Percentiles rank a stretch among this genome's conserved stretches.
Conservation (phyloP, 176 grass and related monocot species). For the Avena atlantica region DNA sequence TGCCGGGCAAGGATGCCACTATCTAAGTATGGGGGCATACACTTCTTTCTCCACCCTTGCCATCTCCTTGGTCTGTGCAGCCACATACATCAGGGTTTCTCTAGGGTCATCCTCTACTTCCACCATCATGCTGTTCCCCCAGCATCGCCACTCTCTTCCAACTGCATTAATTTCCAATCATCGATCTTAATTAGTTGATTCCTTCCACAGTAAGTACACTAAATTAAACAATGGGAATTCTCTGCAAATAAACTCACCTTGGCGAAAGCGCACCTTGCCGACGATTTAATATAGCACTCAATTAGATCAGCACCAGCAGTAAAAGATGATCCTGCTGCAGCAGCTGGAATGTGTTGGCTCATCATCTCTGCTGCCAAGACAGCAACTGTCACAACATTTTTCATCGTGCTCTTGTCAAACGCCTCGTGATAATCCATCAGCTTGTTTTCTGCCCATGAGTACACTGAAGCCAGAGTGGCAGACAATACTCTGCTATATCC, state of each 20-base stretch:
- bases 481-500: not conserved
- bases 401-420: slow-evolving; percentile 42
- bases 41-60: slow-evolving; percentile 57
- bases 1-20: slow-evolving; percentile 57
- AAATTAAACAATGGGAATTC: not conserved
- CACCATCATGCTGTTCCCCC: slow-evolving; percentile 64
- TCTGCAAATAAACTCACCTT: slow-evolving; percentile 43
- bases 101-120: slow-evolving; percentile 81
- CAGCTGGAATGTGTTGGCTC: slow-evolving; percentile 16
- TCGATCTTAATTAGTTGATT: not conserved
- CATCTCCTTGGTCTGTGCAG: slow-evolving; percentile 56
- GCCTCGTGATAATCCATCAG: slow-evolving; percentile 67
- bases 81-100: slow-evolving; percentile 55
- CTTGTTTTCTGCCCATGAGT: slow-evolving; percentile 64
- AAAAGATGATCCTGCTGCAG: not conserved
- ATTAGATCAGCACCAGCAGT: slow-evolving; percentile 16
- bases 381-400: slow-evolving; percentile 54
- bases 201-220: not conserved
- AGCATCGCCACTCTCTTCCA: not conserved
- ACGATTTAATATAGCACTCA: slow-evolving; percentile 62
- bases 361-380: slow-evolving; percentile 26
- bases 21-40: slow-evolving; percentile 59
- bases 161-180: not conserved
- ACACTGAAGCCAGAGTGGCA: slow-evolving; percentile 31
- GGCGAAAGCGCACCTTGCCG: slow-evolving; percentile 61